Base-by-base conservation (phyloP, 1,284 basidiomycete genomes). In the Cryptococcus sp. region DNA sequence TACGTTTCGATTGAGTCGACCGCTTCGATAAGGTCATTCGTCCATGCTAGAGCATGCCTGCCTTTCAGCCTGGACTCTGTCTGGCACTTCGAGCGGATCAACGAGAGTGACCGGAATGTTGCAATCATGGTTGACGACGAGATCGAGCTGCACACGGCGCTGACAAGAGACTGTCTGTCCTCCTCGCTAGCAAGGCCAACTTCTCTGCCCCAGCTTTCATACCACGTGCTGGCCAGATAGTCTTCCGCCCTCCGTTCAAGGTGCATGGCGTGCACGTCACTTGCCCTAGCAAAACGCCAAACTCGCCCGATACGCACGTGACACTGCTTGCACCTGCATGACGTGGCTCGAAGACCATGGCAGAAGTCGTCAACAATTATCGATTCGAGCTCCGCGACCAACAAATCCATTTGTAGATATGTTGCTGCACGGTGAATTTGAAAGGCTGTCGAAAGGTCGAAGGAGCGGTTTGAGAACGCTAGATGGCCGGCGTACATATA, bases 361-460 rank as follows among this genome's bases (percentile, higher is more conserved):
- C 88, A 84, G 85, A 94, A 93, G 72, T 92, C 90, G 68, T 88
- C 84, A 17, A 90, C 85, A 64, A 92, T 85, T 56, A 89, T 85
- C 0, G 90, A 87, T 69, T 92, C 89, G 38, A 90, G 82, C 73
- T 96, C 92, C 59, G 84, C 82, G 59, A 87, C 84, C 5, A 97
- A 84, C 0, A 86, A 79, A n/a, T 87, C 81, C 44, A 98, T 82
- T 50, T 85, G 83, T 44, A 98, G 87, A 76, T 94, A 97, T 19
- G 84, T 81, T 3, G 93, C 88, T 0, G 91, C 87, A 31, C 88
- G 86, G 79, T 93, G 86, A 68, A 98, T 91, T 60, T 90, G 86
- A 74, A 98, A 92, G 0, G 91, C 90, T 16, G 93, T 98, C 48
- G 88, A 84, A 60, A 98, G 86, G 80, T 98, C 93, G 76, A 93